phyloP scores from a whole-genome alignment of 163 green algal genomes.

The Chloromonas sp. region DNA sequence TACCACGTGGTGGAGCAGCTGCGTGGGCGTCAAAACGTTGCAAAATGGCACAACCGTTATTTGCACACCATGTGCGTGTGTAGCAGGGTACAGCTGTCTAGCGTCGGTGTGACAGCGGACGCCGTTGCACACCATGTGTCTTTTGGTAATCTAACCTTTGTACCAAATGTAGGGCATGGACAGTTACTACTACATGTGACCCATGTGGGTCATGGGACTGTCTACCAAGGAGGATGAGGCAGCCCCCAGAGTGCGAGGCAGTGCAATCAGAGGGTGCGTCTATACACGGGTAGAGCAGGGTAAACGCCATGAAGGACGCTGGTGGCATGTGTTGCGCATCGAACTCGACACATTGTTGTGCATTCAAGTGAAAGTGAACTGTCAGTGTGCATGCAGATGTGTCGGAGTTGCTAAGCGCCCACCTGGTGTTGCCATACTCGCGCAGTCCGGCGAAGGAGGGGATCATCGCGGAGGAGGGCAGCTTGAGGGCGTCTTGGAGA shows the following conservation, averaged over 20 bases:
- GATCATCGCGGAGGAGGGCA: constrained; percentile 41
- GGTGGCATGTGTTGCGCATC: neutral
- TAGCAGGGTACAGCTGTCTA: neutral
- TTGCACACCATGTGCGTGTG: neutral
- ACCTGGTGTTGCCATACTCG: constrained; percentile 55
- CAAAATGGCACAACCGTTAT: neutral
- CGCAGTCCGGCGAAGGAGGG: constrained; percentile 44
- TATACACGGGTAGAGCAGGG: too few species aligned
- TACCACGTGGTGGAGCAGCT: constrained; percentile 36
- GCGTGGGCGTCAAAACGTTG: neutral
- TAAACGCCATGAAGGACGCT: neutral
- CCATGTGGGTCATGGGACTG: too few species aligned
- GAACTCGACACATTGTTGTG: neutral
- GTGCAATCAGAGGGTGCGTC: too few species aligned
- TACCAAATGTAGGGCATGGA: too few species aligned
- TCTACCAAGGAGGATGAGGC: too few species aligned
- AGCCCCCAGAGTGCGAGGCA: too few species aligned
- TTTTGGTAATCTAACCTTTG: too few species aligned
- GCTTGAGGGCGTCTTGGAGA: constrained; percentile 38
- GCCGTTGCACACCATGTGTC: too few species aligned
- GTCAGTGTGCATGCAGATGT: neutral
- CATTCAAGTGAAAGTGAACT: neutral
- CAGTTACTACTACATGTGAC: too few species aligned
- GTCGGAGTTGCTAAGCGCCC: neutral
- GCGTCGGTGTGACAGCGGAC: too few species aligned